A percentile compares a stretch with the other conserved stretches of the same genome.
Evolutionary conservation across 768 basidiomycete species (phyloP).

Genomic region (Leccinum sublutescens): DNA sequence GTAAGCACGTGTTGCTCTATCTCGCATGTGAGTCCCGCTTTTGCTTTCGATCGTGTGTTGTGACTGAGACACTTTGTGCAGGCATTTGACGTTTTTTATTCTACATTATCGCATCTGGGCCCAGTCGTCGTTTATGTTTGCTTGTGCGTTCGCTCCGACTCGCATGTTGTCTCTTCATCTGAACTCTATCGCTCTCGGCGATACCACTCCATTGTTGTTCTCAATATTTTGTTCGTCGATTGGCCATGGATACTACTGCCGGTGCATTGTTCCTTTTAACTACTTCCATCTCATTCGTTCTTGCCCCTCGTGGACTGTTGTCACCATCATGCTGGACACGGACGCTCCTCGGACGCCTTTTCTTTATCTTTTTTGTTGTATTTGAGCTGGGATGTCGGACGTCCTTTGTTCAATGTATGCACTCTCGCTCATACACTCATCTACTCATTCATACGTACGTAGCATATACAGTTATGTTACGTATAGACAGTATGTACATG

Average conservation of each 20-base stretch:
- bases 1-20: not conserved
- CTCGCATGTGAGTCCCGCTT: constrained; percentile 1
- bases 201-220: not conserved
- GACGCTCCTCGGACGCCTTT: not conserved
- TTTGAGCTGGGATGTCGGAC: not conserved
- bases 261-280: not conserved
- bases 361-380: not conserved
- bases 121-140: not conserved
- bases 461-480: not conserved
- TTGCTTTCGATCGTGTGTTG: not conserved
- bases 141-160: not conserved
- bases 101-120: not conserved
- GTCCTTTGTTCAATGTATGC: not conserved
- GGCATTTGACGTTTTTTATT: constrained; percentile 1
- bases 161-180: not conserved
- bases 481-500: not conserved
- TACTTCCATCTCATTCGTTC: not conserved
- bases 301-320: not conserved
- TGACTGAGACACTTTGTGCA: not conserved
- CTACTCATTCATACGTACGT: not conserved
- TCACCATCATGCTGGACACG: not conserved
- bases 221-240: not conserved
- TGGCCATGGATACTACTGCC: not conserved
- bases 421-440: too few relatives aligned
- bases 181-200: not conserved